These are phyloP conservation scores for Seiridium cupressi DNA, from an alignment of 2,329 filamentous ascomycete species.

Conservation along the genomic window DNA sequence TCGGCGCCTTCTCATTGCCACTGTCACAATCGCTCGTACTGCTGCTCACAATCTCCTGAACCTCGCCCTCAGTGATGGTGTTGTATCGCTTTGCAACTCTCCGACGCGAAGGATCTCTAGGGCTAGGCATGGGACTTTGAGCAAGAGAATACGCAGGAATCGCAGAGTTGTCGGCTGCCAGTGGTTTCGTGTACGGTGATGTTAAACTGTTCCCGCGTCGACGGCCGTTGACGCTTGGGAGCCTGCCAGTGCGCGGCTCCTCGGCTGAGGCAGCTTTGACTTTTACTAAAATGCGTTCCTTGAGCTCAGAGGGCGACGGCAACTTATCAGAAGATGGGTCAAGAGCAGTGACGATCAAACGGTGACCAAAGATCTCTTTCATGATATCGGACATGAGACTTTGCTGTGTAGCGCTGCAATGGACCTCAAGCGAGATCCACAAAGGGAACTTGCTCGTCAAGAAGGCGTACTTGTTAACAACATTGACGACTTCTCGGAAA, in stretches of 20 bases:
- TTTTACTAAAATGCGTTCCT: slow-evolving; percentile 84
- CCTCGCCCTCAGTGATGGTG: slow-evolving; percentile 57
- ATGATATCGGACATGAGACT: slow-evolving; percentile 86
- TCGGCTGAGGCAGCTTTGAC: slow-evolving; percentile 69
- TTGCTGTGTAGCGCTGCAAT: slow-evolving; percentile 84
- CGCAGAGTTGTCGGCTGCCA: slow-evolving; percentile 54
- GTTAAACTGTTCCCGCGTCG: slow-evolving; percentile 70
- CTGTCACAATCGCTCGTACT: slow-evolving; percentile 81
- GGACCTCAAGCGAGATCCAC: slow-evolving; percentile 93
- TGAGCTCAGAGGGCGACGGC: slow-evolving; percentile 83
- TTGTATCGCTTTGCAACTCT: slow-evolving; percentile 51
- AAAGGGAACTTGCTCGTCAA: slow-evolving; percentile 82
- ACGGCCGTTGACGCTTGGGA: slow-evolving; percentile 37
- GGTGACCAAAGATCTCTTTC: slow-evolving; percentile 77
- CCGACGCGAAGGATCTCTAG: slow-evolving; percentile 49
- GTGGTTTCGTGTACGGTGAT: slow-evolving; percentile 69
- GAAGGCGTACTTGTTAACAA: slow-evolving; percentile 95
- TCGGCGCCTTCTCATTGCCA: slow-evolving; percentile 52
- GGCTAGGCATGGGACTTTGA: slow-evolving; percentile 52
- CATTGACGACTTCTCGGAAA: slow-evolving; percentile 88
- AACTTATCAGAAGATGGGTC: slow-evolving; percentile 66
- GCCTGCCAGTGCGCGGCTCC: slow-evolving; percentile 43
- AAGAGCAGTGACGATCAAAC: slow-evolving; percentile 74
- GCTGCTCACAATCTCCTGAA: slow-evolving; percentile 54
- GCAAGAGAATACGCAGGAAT: slow-evolving; percentile 51